Evolutionary conservation across 306 rosid genomes (phyloP).

Genomic region (Gastrolobium villosum): DNA sequence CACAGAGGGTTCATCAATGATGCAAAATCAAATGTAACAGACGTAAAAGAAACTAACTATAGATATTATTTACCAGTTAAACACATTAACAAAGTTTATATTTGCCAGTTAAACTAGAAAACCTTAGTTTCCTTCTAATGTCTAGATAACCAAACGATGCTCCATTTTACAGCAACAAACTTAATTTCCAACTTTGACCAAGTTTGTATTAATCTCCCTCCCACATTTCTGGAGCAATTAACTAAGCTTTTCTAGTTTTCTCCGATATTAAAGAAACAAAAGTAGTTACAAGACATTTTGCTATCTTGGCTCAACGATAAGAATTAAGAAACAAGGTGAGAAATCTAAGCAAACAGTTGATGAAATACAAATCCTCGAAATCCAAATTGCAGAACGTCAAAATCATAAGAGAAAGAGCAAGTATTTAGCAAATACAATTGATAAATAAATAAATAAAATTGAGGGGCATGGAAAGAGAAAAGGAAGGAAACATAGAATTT

Average conservation of each 20-base stretch:
- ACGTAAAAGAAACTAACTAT: conserved; percentile 33
- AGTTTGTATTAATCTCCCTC: conserved; percentile 22
- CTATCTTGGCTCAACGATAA: background rate
- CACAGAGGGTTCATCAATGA: conserved; percentile 4
- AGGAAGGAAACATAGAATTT: conserved; percentile 3
- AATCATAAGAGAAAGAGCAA: conserved; percentile 27
- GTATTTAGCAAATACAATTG: background rate
- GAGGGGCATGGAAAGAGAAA: background rate
- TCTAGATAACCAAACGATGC: conserved; percentile 5
- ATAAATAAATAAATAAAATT: conserved; percentile 7
- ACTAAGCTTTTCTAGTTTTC: conserved; percentile 19
- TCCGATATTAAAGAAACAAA: background rate
- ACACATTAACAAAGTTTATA: background rate
- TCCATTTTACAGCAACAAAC: conserved; percentile 26
- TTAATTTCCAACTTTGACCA: background rate
- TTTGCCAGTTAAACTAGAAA: background rate
- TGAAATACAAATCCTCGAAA: conserved; percentile 26
- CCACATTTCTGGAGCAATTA: conserved; percentile 42
- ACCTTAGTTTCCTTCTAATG: background rate
- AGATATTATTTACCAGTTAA: conserved; percentile 9
- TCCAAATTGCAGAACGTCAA: background rate
- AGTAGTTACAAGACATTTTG: background rate
- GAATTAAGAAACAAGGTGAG: background rate
- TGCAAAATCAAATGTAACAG: conserved; percentile 31
- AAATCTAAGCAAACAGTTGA: conserved; percentile 3